Evolutionary conservation across 129 eudicot species (phyloP).

Genomic region (Tanacetum coccineum): DNA sequence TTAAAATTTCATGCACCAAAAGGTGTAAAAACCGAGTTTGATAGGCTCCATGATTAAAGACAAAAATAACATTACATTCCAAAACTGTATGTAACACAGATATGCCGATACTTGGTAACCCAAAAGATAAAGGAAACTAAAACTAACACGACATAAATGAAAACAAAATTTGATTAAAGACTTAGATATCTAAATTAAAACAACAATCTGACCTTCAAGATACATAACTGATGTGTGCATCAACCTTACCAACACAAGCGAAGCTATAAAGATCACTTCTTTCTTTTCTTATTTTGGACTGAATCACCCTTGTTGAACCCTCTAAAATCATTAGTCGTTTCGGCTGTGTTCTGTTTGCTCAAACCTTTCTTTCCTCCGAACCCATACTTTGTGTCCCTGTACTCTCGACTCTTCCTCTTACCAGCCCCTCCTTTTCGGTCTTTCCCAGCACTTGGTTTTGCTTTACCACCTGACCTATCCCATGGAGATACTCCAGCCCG

Average conservation of each 20-base stretch:
- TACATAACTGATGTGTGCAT: too few relatives aligned
- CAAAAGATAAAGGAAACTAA: constrained; percentile 7
- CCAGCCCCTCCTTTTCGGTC: constrained; percentile 50
- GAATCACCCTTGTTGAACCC: constrained; percentile 44
- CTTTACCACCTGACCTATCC: constrained; percentile 89
- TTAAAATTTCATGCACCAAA: too few relatives aligned
- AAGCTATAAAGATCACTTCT: constrained; percentile 22
- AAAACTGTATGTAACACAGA: background rate
- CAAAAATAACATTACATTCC: background rate
- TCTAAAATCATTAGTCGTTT: constrained; percentile 59
- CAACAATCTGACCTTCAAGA: constrained; percentile 24
- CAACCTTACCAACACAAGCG: background rate
- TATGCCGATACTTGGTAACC: constrained; percentile 4
- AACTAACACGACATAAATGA: constrained; percentile 12
- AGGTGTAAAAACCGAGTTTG: too few relatives aligned
- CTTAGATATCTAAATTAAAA: background rate
- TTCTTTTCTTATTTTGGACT: constrained; percentile 50
- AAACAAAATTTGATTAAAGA: constrained; percentile 14
- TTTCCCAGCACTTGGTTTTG: constrained; percentile 42
- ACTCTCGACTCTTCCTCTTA: constrained; percentile 60
- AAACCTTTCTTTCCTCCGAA: constrained; percentile 85
- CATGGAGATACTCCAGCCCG: constrained; percentile 59
- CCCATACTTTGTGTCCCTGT: constrained; percentile 60
- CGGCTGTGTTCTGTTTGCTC: constrained; percentile 91
- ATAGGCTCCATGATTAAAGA: background rate